phyloP scores from a whole-genome alignment of 2,329 filamentous ascomycete species.

The Aspergillus novofumigatus region DNA sequence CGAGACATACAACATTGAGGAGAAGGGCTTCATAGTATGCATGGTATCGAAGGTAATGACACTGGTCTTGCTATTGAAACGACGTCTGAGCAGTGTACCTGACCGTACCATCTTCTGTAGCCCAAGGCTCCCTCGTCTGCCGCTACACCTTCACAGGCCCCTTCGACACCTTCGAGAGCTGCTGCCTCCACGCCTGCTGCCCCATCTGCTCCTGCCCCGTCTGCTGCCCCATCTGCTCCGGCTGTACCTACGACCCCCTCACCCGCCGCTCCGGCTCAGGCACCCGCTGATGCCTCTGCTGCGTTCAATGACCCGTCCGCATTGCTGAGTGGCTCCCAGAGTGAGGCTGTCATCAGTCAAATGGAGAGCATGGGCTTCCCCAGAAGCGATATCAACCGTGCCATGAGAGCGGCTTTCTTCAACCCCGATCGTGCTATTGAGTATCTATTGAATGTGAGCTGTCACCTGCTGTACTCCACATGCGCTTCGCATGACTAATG shows the following conservation, averaged over 20 bases:
- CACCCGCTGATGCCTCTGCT: conserved; percentile 25
- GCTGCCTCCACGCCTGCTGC: conserved; percentile 43
- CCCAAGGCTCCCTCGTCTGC: conserved; percentile 61
- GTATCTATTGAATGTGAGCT: conserved; percentile 78
- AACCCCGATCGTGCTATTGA: conserved; percentile 97
- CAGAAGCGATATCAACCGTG: conserved; percentile 79
- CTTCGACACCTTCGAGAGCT: conserved; percentile 37
- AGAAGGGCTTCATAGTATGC: conserved; percentile 99
- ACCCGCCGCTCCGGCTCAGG: conserved; percentile 43
- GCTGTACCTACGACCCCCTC: conserved; percentile 47
- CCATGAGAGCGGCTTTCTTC: conserved; percentile 93
- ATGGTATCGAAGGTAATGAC: conserved; percentile 87
- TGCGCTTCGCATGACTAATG: not conserved
- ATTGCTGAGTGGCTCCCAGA: conserved; percentile 80
- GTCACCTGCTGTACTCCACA: not conserved
- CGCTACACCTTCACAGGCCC: conserved; percentile 31
- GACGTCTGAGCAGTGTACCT: conserved; percentile 3
- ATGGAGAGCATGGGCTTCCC: conserved; percentile 99
- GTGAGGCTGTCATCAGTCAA: conserved; percentile 75
- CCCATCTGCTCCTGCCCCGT: conserved; percentile 50
- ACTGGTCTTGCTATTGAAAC: not conserved
- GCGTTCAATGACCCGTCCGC: conserved; percentile 69
- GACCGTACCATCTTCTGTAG: conserved; percentile 41
- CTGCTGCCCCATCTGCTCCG: conserved; percentile 40
- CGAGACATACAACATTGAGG: conserved; percentile 95